Evolutionary conservation across 2,329 filamentous ascomycete genomes (phyloP).

Genomic region (Colletotrichum theobromicola): DNA sequence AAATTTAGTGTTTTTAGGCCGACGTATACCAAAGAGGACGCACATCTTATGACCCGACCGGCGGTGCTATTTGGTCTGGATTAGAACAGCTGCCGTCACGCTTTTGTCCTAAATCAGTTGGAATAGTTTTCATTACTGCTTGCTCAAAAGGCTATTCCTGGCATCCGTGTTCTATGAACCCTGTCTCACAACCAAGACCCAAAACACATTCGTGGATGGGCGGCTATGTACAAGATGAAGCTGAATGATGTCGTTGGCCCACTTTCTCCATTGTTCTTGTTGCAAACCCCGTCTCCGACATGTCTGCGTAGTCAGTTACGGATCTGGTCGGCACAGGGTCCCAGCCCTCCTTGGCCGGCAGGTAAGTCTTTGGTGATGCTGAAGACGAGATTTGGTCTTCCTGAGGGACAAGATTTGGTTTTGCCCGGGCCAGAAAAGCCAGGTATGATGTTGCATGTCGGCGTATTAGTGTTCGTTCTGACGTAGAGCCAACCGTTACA

Average conservation of each 20-base stretch:
- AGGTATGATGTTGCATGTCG: constrained; percentile 20
- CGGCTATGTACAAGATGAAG: not conserved
- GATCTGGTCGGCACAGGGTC: constrained; percentile 16
- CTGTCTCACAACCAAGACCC: not conserved
- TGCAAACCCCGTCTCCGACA: not conserved
- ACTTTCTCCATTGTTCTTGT: not conserved
- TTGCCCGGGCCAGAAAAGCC: constrained; percentile 14
- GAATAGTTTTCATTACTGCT: not conserved
- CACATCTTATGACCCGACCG: not conserved
- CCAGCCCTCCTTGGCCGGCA: constrained; percentile 10
- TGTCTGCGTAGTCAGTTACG: not conserved
- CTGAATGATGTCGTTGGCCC: not conserved
- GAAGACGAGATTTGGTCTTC: constrained; percentile 21
- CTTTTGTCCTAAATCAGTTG: not conserved
- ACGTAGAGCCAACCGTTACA: constrained; percentile 25
- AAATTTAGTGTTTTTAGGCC: not conserved
- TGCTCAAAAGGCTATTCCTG: not conserved
- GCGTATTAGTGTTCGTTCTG: not conserved
- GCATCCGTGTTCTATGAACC: not conserved
- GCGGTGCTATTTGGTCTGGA: not conserved
- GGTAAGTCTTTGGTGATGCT: not conserved
- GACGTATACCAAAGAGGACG: not conserved
- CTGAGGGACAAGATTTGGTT: constrained; percentile 13
- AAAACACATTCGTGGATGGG: not conserved
- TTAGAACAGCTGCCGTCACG: not conserved